A percentile compares a stretch with the other conserved stretches of the same genome.
These are phyloP conservation scores for Mycosarcoma mackinlayi DNA, from an alignment of 1,284 basidiomycete genomes.

Conservation along the genomic window DNA sequence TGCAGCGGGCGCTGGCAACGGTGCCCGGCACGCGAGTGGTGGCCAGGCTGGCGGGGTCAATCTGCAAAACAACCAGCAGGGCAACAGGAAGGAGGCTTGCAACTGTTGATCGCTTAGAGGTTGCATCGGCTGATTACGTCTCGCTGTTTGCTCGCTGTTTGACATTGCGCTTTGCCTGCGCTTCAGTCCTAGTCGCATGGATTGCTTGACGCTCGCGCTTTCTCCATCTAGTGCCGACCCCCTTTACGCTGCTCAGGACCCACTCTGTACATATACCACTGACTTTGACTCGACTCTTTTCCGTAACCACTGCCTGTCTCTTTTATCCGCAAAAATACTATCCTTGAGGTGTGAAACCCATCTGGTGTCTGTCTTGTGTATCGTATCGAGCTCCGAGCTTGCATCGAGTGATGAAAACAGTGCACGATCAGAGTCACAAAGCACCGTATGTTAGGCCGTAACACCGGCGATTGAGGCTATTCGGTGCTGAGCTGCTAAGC, in stretches of 20 bases:
- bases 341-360: no score
- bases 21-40: constrained; percentile 40
- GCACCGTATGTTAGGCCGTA: no score
- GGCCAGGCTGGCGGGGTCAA: constrained; percentile 46
- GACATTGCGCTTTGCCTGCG: neutral
- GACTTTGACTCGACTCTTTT: neutral
- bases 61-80: constrained; percentile 40
- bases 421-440: no score
- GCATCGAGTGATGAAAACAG: no score
- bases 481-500: constrained; percentile 5
- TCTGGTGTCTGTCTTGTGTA: no score
- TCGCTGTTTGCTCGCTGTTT: neutral
- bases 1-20: constrained; percentile 25
- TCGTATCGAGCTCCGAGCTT: no score
- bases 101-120: constrained; percentile 49
- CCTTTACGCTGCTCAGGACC: neutral
- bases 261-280: constrained; percentile 35
- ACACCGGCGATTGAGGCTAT: no score
- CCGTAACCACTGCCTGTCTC: constrained; percentile 11
- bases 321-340: no score
- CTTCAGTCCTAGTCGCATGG: neutral
- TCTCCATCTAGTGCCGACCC: no score
- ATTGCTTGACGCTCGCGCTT: neutral
- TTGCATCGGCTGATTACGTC: no score
- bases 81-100: constrained; percentile 51